Percentiles rank a stretch among this genome's conserved stretches.
Conservation (phyloP, 495 filamentous ascomycete genomes). For the Penicillium coprophilum region DNA sequence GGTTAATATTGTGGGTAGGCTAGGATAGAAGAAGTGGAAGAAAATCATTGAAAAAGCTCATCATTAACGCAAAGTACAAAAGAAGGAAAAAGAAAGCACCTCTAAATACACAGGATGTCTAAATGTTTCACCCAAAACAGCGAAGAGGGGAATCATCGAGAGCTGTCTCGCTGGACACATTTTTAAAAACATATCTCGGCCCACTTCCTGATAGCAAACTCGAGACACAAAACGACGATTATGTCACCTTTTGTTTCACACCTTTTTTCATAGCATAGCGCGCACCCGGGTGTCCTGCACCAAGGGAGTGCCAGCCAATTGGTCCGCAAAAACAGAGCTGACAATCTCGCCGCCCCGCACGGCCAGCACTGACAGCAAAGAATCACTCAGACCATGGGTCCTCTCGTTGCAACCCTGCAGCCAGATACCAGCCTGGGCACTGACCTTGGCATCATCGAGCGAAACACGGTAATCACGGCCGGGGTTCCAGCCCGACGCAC, state of each 20-base stretch:
- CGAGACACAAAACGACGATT: neutral
- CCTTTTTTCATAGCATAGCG: constrained; percentile 37
- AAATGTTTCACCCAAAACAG: constrained; percentile 10
- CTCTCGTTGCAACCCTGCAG: constrained; percentile 92
- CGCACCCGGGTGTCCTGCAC: constrained; percentile 44
- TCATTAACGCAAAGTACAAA: constrained; percentile 7
- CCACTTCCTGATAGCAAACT: neutral
- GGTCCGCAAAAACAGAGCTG: constrained; percentile 65
- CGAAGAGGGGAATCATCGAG: constrained; percentile 11
- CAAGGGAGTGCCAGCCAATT: constrained; percentile 32
- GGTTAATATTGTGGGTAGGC: neutral
- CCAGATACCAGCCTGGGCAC: constrained; percentile 71
- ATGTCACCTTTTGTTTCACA: neutral
- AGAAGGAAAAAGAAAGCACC: neutral
- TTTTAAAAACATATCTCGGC: constrained; percentile 2
- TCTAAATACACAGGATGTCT: constrained; percentile 11
- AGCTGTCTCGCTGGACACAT: constrained; percentile 4
- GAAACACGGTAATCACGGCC: constrained; percentile 71
- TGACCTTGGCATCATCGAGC: constrained; percentile 64
- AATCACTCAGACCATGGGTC: constrained; percentile 86
- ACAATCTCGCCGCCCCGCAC: constrained; percentile 76
- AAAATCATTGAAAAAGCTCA: neutral
- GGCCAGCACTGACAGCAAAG: constrained; percentile 73
- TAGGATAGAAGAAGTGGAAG: neutral
- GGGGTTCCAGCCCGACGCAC: constrained; percentile 37